Evolutionary conservation across 139 green algal species (phyloP).

Genomic region (Tetraselmis chui): DNA sequence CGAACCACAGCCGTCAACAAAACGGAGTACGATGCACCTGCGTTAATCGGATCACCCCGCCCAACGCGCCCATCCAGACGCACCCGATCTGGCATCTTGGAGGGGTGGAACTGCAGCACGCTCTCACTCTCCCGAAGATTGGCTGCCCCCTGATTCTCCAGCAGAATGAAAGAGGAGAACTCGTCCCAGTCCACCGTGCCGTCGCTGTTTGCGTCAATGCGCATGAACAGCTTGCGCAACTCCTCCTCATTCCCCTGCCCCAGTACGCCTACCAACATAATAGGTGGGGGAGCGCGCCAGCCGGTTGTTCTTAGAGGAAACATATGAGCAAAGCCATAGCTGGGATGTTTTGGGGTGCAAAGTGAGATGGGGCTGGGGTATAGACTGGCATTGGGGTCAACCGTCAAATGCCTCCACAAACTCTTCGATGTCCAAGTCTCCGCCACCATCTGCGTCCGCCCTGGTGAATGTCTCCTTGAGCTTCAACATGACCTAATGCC

Average conservation of each 20-base stretch:
- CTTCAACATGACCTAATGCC: slow-evolving; percentile 31
- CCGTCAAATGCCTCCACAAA: slow-evolving; percentile 50
- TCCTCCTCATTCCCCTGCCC: slow-evolving; percentile 32
- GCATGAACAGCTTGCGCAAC: slow-evolving; percentile 50
- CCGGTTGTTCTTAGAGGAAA: no score
- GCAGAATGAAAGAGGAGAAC: slow-evolving; percentile 64
- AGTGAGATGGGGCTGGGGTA: no score
- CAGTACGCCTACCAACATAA: no score
- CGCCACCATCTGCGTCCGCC: slow-evolving; percentile 44
- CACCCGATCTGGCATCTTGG: not conserved
- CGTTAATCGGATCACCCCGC: no score
- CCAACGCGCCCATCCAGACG: no score
- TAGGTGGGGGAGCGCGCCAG: no score
- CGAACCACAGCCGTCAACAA: no score
- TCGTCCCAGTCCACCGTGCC: slow-evolving; percentile 69
- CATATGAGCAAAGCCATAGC: no score
- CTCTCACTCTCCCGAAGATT: slow-evolving; percentile 8
- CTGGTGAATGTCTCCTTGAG: slow-evolving; percentile 46
- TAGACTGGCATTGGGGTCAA: no score
- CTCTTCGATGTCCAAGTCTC: slow-evolving; percentile 45
- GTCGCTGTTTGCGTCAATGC: slow-evolving; percentile 69
- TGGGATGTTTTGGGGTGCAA: no score
- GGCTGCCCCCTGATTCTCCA: slow-evolving; percentile 42
- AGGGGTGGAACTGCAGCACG: not conserved
- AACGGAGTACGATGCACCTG: no score